Conservation (phyloP, 176 grass and related monocot species). For the Phragmites australis region DNA sequence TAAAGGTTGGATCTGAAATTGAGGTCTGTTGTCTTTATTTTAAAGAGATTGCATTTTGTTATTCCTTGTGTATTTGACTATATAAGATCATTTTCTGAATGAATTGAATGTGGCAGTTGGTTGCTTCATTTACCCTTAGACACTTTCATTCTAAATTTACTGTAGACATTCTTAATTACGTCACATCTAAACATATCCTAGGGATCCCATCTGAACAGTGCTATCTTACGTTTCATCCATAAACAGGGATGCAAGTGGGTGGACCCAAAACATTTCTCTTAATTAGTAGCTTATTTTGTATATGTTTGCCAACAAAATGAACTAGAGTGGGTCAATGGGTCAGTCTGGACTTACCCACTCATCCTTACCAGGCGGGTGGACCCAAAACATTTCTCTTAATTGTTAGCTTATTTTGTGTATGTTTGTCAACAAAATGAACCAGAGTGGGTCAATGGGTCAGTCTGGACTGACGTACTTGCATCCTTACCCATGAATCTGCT, state of each 20-base stretch:
- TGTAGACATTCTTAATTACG: background rate
- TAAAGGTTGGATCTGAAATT: conserved; percentile 14
- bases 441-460: background rate
- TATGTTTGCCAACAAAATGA: background rate
- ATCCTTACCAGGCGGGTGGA: background rate
- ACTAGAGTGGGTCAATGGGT: background rate
- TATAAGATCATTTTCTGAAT: conserved; percentile 1
- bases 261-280: background rate
- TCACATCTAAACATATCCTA: background rate
- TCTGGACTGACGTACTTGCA: background rate
- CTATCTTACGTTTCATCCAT: background rate
- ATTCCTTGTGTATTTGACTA: conserved; percentile 8
- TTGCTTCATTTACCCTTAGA: background rate
- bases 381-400: background rate
- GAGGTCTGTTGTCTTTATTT: conserved; percentile 9
- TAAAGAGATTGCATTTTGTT: background rate
- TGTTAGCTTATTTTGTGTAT: background rate
- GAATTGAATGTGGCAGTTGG: background rate
- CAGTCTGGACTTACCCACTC: too few relatives aligned
- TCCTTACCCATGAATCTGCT: background rate
- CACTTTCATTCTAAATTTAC: background rate
- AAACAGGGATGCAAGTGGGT: background rate
- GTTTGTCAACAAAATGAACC: background rate
- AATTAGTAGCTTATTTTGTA: background rate
- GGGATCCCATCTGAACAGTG: background rate